Conservation (phyloP, 2,329 filamentous ascomycete species). For the Macrophomina tecta region DNA sequence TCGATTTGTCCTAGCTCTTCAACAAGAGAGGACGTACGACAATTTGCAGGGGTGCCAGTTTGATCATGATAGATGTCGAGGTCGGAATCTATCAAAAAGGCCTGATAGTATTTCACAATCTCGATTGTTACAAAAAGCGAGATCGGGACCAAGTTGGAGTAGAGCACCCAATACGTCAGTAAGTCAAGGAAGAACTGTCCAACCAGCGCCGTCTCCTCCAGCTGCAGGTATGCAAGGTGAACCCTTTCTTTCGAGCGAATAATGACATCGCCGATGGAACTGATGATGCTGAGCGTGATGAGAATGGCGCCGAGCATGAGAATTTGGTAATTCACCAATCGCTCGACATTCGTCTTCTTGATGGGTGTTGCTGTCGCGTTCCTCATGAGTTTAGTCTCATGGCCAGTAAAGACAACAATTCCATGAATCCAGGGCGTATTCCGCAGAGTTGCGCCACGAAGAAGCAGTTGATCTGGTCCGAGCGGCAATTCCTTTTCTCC, state of each 20-base stretch:
- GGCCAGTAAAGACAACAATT: slow-evolving; percentile 93
- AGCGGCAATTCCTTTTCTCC: slow-evolving; percentile 91
- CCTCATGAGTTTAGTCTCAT: slow-evolving; percentile 98
- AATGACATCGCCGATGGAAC: slow-evolving; percentile 88
- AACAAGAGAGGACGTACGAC: slow-evolving; percentile 92
- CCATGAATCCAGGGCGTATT: slow-evolving; percentile 98
- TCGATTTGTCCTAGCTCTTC: slow-evolving; percentile 98
- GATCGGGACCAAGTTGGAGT: slow-evolving; percentile 94
- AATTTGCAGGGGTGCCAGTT: slow-evolving; percentile 93
- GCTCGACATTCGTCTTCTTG: slow-evolving; percentile 95
- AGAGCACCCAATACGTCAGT: slow-evolving; percentile 97
- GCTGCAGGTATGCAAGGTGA: slow-evolving; percentile 74
- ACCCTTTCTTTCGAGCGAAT: slow-evolving; percentile 68
- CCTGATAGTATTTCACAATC: slow-evolving; percentile 97
- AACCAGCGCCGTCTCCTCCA: slow-evolving; percentile 58
- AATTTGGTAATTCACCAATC: slow-evolving; percentile 91
- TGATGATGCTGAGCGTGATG: slow-evolving; percentile 82
- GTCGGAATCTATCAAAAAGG: slow-evolving; percentile 96
- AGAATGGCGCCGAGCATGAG: slow-evolving; percentile 87
- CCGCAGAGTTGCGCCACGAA: slow-evolving; percentile 89
- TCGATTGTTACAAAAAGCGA: slow-evolving; percentile 98
- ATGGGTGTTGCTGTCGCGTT: slow-evolving; percentile 97
- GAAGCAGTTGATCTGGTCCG: slow-evolving; percentile 88
- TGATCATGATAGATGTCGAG: slow-evolving; percentile 97
- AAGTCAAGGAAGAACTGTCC: slow-evolving; percentile 91